Evolutionary conservation across 108 stramenopile species (phyloP).

Genomic region (Cyclotella atomus): DNA sequence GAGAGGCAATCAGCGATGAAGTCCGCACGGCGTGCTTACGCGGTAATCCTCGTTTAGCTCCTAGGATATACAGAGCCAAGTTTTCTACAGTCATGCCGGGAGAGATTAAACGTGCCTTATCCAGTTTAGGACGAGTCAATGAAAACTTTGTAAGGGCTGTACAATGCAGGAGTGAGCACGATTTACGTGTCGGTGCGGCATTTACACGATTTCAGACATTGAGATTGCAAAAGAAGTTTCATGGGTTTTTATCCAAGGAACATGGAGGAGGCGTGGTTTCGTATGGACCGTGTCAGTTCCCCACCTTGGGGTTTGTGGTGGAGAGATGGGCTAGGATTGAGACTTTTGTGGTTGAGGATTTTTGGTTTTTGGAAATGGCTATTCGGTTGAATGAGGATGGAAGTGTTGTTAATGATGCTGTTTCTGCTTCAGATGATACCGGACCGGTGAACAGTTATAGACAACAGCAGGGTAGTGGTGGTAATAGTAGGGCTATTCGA

Average conservation of each 20-base stretch:
- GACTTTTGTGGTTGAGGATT: conserved; percentile 92
- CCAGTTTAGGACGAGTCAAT: conserved; percentile 73
- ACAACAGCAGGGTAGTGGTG: conserved; percentile 4
- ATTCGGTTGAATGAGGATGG: conserved; percentile 54
- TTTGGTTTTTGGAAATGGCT: conserved; percentile 90
- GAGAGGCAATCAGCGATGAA: conserved; percentile 95
- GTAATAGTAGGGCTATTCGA: conserved; percentile 49
- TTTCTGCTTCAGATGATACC: conserved; percentile 12
- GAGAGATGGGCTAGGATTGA: conserved; percentile 95
- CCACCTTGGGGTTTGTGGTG: conserved; percentile 99
- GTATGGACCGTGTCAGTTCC: conserved; percentile 99
- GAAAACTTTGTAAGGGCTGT: conserved; percentile 85
- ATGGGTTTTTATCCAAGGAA: conserved; percentile 43
- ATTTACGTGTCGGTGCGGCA: conserved; percentile 95
- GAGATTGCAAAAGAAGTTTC: conserved; percentile 90
- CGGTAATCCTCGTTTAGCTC: conserved; percentile 57
- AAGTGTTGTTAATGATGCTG: conserved; percentile 23
- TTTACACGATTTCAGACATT: conserved; percentile 99
- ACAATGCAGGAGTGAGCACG: conserved; percentile 90
- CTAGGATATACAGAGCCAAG: conserved; percentile 78
- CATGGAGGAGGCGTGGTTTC: conserved; percentile 67
- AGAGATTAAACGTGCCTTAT: conserved; percentile 88
- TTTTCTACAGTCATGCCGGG: conserved; percentile 93
- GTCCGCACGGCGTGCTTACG: conserved; percentile 82
- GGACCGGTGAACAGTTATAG: not conserved